Percentiles rank a stretch among this genome's conserved stretches.
Conservation (phyloP, 331 rosid species). For the Ulmus americana region DNA sequence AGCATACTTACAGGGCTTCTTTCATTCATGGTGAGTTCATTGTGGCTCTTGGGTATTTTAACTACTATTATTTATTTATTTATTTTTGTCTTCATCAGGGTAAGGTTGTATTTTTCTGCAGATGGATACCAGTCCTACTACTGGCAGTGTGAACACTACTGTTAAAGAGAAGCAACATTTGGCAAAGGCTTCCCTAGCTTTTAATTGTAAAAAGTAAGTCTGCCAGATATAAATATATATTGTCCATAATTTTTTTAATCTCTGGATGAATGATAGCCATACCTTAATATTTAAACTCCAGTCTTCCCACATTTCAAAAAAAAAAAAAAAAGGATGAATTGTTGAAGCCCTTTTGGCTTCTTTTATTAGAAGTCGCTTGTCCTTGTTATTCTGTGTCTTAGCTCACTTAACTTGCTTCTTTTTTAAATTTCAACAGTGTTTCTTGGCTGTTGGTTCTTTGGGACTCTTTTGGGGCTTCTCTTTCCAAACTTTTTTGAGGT, state of each 20-base stretch:
- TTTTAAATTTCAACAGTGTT: background rate
- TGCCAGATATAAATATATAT: background rate
- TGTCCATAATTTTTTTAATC: background rate
- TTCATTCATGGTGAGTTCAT: constrained; percentile 76
- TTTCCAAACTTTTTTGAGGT: background rate
- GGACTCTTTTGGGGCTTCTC: background rate
- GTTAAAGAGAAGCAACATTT: constrained; percentile 77
- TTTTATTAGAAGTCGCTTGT: background rate
- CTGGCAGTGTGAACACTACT: constrained; percentile 91
- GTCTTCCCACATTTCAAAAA: too few species aligned
- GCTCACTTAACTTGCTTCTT: background rate
- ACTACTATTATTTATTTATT: background rate
- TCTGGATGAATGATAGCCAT: too few species aligned
- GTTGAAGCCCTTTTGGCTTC: background rate
- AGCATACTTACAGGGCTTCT: constrained; percentile 97
- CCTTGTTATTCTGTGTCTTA: background rate
- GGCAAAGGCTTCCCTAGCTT: constrained; percentile 83
- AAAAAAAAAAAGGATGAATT: background rate
- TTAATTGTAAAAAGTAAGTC: constrained; percentile 87
- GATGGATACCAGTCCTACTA: constrained; percentile 98
- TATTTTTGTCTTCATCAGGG: constrained; percentile 4
- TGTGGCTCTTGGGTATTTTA: constrained; percentile 22
- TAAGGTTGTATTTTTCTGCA: constrained; percentile 24
- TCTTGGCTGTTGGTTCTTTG: background rate
- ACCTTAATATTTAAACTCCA: too few species aligned